Base-by-base conservation (phyloP, 2,329 filamentous ascomycete species). In the Periglandula ipomoeae region DNA sequence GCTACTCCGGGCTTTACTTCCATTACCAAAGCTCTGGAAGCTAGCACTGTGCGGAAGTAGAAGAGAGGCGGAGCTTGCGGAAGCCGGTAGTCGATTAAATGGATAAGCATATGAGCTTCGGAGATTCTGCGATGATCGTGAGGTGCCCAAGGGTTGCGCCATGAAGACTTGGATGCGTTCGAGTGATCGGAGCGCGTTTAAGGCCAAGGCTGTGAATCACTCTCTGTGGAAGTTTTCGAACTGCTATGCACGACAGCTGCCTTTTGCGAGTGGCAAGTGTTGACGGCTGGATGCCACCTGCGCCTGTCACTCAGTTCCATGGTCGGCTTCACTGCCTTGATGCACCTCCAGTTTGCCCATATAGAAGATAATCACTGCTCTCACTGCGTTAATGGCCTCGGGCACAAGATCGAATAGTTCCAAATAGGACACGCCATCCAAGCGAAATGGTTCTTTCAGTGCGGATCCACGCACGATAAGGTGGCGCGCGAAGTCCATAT, bases 1-100 rank as follows among this genome's bases (percentile, higher is more conserved):
- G 58, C 74, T 80, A 53, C 67, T 74, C 46, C 60, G 62, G 44
- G 66, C 55, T 22, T 54, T 59, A 19, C 53, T 48, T 17, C 53
- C 53, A 17, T 51, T 51, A 22, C 49, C 51, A 13, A 58, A 45
- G 46, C 58, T 58, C 32, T 62, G 59, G 11, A 59, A 37, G 13
- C 56, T 59, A 10, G 55, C 50, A 42, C 53, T 58, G 38, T 61
- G 61, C 1, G 63, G 57, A 8, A 58, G 55, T 3, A 52, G 40
- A 4, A 62, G 48, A 1, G 61, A 62, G 3, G 55, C 43, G 9
- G 53, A 59, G 50, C 61, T 64, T n/a, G 54, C 53, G 7, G 61
- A 61, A 5, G 54, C 52, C 2, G 54, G 49, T 17, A 59, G 32
- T 40, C 46, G 59, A 37, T 47, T 50, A 4, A 53, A 46, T 4